Conservation (phyloP, 805 yeast species). For the Saturnispora saitoi region DNA sequence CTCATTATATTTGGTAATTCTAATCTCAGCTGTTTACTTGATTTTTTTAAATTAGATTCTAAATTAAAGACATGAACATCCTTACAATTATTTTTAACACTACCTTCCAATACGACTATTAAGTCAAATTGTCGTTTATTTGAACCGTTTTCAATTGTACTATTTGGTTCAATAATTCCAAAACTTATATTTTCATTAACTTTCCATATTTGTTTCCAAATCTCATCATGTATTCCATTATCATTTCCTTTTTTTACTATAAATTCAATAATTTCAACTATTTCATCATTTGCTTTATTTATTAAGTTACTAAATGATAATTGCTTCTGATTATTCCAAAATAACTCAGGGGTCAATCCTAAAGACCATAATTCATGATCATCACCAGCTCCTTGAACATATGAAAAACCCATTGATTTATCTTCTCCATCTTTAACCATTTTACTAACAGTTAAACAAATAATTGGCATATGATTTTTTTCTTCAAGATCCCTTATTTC, state of each 20-base stretch:
- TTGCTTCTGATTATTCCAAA: slow-evolving; percentile 42
- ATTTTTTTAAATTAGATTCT: slow-evolving; percentile 42
- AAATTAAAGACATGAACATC: slow-evolving; percentile 18
- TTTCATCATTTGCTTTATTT: slow-evolving; percentile 25
- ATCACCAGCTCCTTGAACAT: slow-evolving; percentile 92
- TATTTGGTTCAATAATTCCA: slow-evolving; percentile 17
- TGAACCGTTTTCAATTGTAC: not conserved
- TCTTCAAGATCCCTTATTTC: slow-evolving; percentile 15
- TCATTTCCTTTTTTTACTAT: not conserved
- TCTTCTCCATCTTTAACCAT: slow-evolving; percentile 52
- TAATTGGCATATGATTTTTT: slow-evolving; percentile 33
- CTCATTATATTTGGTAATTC: slow-evolving; percentile 37
- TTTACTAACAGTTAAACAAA: slow-evolving; percentile 53
- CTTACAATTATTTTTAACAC: slow-evolving; percentile 12
- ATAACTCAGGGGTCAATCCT: slow-evolving; percentile 40
- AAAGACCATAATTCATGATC: slow-evolving; percentile 85
- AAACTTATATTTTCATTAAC: slow-evolving; percentile 17
- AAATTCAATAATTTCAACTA: slow-evolving; percentile 14
- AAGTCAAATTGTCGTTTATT: slow-evolving; percentile 20
- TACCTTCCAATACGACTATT: slow-evolving; percentile 16
- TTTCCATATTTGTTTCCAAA: slow-evolving; percentile 3
- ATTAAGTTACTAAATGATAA: slow-evolving; percentile 15
- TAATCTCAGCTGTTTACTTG: slow-evolving; percentile 51
- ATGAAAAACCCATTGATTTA: slow-evolving; percentile 40
- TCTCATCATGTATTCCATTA: not conserved